These are phyloP conservation scores for Yamadazyma ubonensis DNA, from an alignment of 805 yeast species.

Conservation along the genomic window DNA sequence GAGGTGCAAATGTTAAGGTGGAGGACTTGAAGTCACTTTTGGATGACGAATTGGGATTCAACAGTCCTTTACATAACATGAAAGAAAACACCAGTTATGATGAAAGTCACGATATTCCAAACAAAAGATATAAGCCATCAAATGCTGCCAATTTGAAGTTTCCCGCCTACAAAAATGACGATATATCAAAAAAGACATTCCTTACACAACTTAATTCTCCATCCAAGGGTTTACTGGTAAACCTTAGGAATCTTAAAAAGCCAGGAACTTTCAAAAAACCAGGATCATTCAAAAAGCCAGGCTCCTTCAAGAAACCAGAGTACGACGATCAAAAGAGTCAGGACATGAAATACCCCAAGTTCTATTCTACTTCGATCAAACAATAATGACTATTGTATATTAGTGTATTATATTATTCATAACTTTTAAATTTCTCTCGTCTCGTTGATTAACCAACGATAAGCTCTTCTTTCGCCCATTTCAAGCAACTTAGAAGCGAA, in stretches of 20 bases:
- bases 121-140: constrained; percentile 10
- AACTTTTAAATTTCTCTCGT: constrained; percentile 35
- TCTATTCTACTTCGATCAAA: constrained; percentile 25
- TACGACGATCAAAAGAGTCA: constrained; percentile 17
- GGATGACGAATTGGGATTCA: constrained; percentile 4
- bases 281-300: constrained; percentile 13
- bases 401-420: constrained; percentile 11
- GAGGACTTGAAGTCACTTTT: constrained; percentile 7
- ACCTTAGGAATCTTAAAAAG: constrained; percentile 10
- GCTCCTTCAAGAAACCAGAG: constrained; percentile 30
- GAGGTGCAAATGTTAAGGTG: constrained; percentile 17
- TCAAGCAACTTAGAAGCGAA: constrained; percentile 46
- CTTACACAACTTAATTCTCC: neutral
- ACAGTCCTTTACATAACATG: too few relatives aligned
- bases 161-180: constrained; percentile 16
- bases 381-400: constrained; percentile 1
- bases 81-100: too few relatives aligned
- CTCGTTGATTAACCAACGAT: constrained; percentile 71
- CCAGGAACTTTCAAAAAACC: constrained; percentile 25
- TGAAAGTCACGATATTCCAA: too few relatives aligned
- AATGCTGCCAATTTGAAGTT: constrained; percentile 11
- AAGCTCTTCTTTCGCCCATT: constrained; percentile 55
- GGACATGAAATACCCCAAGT: constrained; percentile 25
- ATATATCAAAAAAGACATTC: neutral
- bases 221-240: constrained; percentile 5